A percentile compares a stretch with the other conserved stretches of the same genome.
phyloP scores from a whole-genome alignment of 192 early-diverging fungal genomes.

The Coemansia sp. region DNA sequence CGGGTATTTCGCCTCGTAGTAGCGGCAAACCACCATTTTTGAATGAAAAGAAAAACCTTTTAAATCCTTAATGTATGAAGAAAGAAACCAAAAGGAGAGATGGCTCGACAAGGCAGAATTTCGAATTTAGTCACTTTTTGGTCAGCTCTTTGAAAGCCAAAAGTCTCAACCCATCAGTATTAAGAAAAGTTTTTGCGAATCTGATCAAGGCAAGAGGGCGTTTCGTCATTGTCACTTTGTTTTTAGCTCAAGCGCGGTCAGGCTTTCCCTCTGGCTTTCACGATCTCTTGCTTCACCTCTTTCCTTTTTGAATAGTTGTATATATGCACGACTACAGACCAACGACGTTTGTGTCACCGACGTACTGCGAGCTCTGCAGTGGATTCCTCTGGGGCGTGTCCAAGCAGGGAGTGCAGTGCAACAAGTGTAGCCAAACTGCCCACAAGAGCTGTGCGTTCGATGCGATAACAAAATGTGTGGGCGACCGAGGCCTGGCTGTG shows the following conservation, averaged over 20 bases:
- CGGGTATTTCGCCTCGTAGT: conserved; percentile 93
- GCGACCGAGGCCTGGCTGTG: conserved; percentile 38
- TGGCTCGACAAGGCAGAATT: background rate
- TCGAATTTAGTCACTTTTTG: too few species aligned
- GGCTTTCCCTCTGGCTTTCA: background rate
- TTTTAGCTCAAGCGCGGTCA: background rate
- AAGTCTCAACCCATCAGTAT: too few species aligned
- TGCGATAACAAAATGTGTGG: conserved; percentile 27
- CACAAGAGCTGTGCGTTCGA: conserved; percentile 59
- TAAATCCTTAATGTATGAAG: background rate
- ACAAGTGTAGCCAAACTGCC: conserved; percentile 52
- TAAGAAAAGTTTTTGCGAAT: conserved; percentile 10
- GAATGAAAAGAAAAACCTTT: background rate
- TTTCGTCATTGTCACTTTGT: background rate
- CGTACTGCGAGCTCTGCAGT: conserved; percentile 65
- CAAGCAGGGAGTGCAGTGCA: conserved; percentile 63
- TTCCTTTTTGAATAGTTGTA: conserved; percentile 1
- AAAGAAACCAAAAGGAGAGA: background rate
- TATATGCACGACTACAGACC: conserved; percentile 58
- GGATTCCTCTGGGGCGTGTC: conserved; percentile 69
- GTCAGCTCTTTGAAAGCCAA: too few species aligned
- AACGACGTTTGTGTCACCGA: conserved; percentile 57
- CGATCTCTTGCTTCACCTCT: background rate
- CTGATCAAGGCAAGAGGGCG: background rate
- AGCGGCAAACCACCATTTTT: conserved; percentile 62